phyloP scores from a whole-genome alignment of 2,329 filamentous ascomycete species.

The Pseudogymnoascus sp. region DNA sequence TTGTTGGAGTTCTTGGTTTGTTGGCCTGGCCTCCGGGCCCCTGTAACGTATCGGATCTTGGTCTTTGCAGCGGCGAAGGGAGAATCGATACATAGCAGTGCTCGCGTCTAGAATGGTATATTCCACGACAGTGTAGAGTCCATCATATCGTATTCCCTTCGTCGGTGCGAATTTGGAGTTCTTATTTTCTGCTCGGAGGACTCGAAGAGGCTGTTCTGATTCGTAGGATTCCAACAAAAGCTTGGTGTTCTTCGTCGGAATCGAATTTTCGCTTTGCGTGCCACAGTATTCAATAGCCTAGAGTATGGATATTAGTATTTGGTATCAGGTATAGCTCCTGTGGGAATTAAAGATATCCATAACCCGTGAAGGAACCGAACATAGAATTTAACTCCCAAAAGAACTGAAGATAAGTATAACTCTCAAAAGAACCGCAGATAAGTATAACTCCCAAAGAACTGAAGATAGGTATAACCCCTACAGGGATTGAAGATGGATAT shows the following conservation, averaged over 20 bases:
- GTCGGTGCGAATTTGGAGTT: conserved; percentile 36
- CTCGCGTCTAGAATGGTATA: conserved; percentile 34
- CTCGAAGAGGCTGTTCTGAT: conserved; percentile 38
- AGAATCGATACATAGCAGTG: conserved; percentile 42
- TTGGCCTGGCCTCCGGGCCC: conserved; percentile 37
- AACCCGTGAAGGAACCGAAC: no score
- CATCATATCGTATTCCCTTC: conserved; percentile 50
- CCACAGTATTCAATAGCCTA: conserved; percentile 46
- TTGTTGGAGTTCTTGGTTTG: conserved; percentile 31
- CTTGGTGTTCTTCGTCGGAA: conserved; percentile 32
- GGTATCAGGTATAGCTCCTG: background rate
- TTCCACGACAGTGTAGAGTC: conserved; percentile 43
- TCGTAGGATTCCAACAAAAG: conserved; percentile 36
- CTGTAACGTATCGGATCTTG: conserved; percentile 42
- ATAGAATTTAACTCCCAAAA: no score
- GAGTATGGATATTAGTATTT: background rate
- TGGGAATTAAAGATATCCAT: background rate
- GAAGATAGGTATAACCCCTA: background rate
- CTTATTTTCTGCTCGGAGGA: conserved; percentile 41
- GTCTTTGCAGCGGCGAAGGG: conserved; percentile 35
- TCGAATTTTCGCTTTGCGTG: conserved; percentile 33
- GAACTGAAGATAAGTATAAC: no score
- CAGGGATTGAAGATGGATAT: background rate
- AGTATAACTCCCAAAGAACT: background rate
- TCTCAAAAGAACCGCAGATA: no score